Percentiles rank a stretch among this genome's conserved stretches.
Evolutionary conservation across 768 basidiomycete genomes (phyloP).

Genomic region (Lentinula sp.): DNA sequence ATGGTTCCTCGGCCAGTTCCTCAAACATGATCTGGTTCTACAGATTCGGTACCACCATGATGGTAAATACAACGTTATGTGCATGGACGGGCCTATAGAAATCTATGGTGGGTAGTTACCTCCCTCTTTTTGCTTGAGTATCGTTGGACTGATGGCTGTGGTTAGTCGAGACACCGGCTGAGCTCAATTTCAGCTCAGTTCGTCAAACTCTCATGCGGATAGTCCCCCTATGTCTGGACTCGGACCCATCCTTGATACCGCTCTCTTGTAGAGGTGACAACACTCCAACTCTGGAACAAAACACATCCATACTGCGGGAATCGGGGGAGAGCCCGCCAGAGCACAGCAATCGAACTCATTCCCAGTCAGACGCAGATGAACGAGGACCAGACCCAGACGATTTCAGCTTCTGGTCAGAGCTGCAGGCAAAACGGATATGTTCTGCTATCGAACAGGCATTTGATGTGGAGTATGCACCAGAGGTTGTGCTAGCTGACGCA

Average conservation of each 20-base stretch:
- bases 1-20: neutral
- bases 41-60: slow-evolving; percentile 92
- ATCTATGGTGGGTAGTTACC: slow-evolving; percentile 65
- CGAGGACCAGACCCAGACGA: slow-evolving; percentile 76
- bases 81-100: slow-evolving; percentile 77
- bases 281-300: slow-evolving; percentile 13
- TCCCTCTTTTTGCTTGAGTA: neutral
- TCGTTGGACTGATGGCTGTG: slow-evolving; percentile 10
- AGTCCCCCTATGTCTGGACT: slow-evolving; percentile 83
- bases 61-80: slow-evolving; percentile 96
- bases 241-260: slow-evolving; percentile 78
- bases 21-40: neutral
- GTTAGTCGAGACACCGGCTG: slow-evolving; percentile 63
- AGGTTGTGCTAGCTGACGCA: slow-evolving; percentile 91
- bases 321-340: slow-evolving; percentile 12
- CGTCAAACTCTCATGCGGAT: slow-evolving; percentile 64
- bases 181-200: slow-evolving; percentile 59
- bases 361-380: slow-evolving; percentile 16
- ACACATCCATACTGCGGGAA: neutral
- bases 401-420: slow-evolving; percentile 89
- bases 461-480: slow-evolving; percentile 80
- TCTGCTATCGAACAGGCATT: slow-evolving; percentile 75
- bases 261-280: slow-evolving; percentile 45
- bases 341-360: neutral
- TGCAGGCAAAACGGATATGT: slow-evolving; percentile 87